Evolutionary conservation across 768 basidiomycete genomes (phyloP), one percentile per base, ranked within the genome.

Genomic region (Leucocoprinus sp.): DNA sequence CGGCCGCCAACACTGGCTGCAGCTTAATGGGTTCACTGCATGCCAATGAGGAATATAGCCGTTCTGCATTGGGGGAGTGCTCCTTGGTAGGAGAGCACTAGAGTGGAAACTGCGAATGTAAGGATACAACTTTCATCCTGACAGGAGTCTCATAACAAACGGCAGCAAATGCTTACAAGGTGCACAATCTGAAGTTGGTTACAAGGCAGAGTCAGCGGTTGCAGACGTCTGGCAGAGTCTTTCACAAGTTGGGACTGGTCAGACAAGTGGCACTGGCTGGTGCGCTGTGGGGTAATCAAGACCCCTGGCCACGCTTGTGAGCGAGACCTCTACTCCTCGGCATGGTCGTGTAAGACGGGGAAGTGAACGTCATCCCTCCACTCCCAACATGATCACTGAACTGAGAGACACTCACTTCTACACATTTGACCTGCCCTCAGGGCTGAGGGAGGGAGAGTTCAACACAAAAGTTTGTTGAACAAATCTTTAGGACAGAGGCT

Each of bases 321-420:
- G 73, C 71, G 81, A 76, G 60, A 59, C 56, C 82, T 84, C 83
- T 84, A 63, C 75, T 70, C 61, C 83, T 85, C 83, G 78, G 71
- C 84, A 87, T 81, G 75, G 84, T 86, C 84, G 83, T 82, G n/a
- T 86, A 86, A 65, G 84, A 83, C 82, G 84, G 84, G 84, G 84
- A 86, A 87, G 83, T 87, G 84, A 86, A 72, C 71, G 76, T 82
- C 83, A 84, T 84, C 82, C 60, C 45, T 38, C 51, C 26, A 24
- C 45, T 39, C 50, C 24, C 19, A 17, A 26, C 27, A 36, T 26
- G 22, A 15, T 22, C n/a, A 15, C n/a, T 3, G 2, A 18, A 19
- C 37, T 11, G 31, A 14, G 21, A 31, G 8, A 27, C 19, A 49
- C 55, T 54, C 50, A 52, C 52, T 52, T 11, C n/a, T n/a, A n/a